These are phyloP conservation scores for Pleurozium schreberi DNA, from an alignment of 225 moss, liverwort and hornwort species.

Conservation along the genomic window DNA sequence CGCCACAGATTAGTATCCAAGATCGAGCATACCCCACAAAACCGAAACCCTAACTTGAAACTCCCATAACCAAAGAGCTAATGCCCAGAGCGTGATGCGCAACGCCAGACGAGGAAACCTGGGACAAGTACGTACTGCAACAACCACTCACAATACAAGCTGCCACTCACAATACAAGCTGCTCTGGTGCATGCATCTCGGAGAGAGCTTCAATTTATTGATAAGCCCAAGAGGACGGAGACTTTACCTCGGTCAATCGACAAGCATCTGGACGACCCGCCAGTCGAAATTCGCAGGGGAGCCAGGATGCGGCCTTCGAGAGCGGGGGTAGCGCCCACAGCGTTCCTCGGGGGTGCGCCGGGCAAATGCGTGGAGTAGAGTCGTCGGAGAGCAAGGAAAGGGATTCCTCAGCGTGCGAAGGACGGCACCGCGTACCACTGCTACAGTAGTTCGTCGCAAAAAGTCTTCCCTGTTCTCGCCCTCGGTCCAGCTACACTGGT, in stretches of 20 bases:
- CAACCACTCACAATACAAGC: too few species aligned
- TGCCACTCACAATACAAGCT: too few species aligned
- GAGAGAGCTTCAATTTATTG: too few species aligned
- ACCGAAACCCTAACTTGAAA: neutral
- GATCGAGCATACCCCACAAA: neutral
- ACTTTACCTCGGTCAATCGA: neutral
- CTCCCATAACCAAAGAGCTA: neutral
- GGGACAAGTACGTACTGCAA: neutral
- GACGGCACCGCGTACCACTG: neutral
- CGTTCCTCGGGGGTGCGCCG: neutral
- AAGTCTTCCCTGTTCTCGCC: neutral
- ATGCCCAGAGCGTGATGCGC: neutral
- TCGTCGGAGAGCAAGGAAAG: neutral
- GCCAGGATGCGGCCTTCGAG: neutral
- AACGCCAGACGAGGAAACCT: neutral
- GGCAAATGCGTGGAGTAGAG: neutral
- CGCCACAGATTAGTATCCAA: neutral
- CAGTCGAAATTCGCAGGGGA: neutral
- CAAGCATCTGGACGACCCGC: neutral
- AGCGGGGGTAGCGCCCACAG: too few species aligned
- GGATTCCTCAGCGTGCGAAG: neutral
- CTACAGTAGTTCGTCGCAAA: neutral
- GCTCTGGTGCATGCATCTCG: too few species aligned
- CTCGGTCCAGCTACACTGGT: neutral
- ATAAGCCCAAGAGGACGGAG: too few species aligned